A percentile compares a stretch with the other conserved stretches of the same genome.
Conservation (phyloP, 352 stramenopile species). For the Achlya hypogyna region DNA sequence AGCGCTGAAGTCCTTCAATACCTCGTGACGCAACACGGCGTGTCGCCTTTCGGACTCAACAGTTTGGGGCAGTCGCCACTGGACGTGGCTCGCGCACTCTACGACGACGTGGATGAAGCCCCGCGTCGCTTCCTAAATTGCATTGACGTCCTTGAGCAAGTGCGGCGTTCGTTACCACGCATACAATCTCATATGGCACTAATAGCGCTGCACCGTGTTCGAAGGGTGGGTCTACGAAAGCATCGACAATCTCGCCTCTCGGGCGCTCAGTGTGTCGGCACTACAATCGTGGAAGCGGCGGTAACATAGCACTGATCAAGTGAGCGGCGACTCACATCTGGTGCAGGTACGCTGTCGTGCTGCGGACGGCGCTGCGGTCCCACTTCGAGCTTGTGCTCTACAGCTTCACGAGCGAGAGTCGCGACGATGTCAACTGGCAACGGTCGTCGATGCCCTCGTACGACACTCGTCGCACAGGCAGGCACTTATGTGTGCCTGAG, state of each 20-base stretch:
- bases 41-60: constrained; percentile 7
- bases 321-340: background rate
- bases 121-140: constrained; percentile 26
- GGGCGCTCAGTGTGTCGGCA: constrained; percentile 54
- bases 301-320: constrained; percentile 23
- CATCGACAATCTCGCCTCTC: constrained; percentile 69
- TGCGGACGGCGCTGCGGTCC: constrained; percentile 39
- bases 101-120: background rate
- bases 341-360: constrained; percentile 62
- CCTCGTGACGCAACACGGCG: background rate
- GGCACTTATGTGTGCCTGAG: background rate
- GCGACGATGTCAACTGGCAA: background rate
- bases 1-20: constrained; percentile 2
- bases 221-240: constrained; percentile 70
- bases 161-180: too few species aligned
- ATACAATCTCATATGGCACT: background rate
- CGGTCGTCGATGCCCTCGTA: background rate
- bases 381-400: constrained; percentile 75
- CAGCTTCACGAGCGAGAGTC: background rate
- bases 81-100: background rate
- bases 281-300: constrained; percentile 78
- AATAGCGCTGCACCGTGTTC: constrained; percentile 15
- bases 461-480: background rate
- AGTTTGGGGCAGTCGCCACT: constrained; percentile 3
- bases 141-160: constrained; percentile 74